Evolutionary conservation across 2,329 filamentous ascomycete species (phyloP), one percentile per base, ranked within the genome.

Genomic region (Cryphonectria nitschkei): DNA sequence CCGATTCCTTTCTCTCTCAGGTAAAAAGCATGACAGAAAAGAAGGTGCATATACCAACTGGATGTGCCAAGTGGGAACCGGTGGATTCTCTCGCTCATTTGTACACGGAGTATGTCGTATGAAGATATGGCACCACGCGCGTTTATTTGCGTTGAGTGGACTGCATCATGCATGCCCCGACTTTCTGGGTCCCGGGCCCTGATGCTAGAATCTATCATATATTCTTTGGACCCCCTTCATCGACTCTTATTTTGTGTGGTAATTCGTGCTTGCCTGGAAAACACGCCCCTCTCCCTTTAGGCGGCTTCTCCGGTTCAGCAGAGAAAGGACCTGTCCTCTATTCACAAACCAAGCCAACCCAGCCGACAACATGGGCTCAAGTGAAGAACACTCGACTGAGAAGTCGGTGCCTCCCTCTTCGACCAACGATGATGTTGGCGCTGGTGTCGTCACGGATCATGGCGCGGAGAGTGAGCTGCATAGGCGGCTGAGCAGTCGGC

Each of bases 401-500:
- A 72, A 72, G 32, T 66, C 68, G 62, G 65, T 43, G 61, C 65
- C 68, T n/a, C 50, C 68, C 4, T 64, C 71, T 4, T 68, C 68
- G 63, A 56, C 62, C n/a, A 43, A 62, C 16, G 22, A 71, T 39
- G 63, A 65, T 63, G 58, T 63, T 19, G n/a, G 32, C 43, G 29
- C 26, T 19, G 26, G 63, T 19, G 64, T 62, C 13, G 54, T 69
- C 4, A 32, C 64, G n/a, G 72, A 70, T 14, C 67, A 72, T 72
- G 72, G 72, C 41, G 72, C 72, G 4, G 72, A 73, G 13, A 73
- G 72, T 41, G 64, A 82, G 68, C 77, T 85, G 26, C 77, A 79
- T 58, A 79, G 82, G 26, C 75, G 77, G 6, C 78, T 84, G 46
- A 78, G 79, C 71, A 83, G 81, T 14, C 81, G 85, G 22, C 85